Evolutionary conservation across 176 grass and related monocot species (phyloP).

Genomic region (Zea mays): DNA sequence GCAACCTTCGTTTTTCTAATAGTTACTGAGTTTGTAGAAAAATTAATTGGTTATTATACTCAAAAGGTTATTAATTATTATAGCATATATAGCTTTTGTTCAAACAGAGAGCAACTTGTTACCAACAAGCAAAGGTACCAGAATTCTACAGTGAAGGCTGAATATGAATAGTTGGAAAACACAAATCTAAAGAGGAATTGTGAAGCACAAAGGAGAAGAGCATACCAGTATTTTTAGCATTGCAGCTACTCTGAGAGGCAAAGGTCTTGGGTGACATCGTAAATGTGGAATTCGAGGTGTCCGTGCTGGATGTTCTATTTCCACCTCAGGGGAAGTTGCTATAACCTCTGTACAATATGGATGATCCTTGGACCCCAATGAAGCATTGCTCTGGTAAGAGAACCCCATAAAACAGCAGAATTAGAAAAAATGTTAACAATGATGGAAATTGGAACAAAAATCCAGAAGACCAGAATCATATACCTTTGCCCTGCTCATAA

Average conservation of each 20-base stretch:
- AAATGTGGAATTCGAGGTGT: slow-evolving; percentile 58
- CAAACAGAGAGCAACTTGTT: background rate
- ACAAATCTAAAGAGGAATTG: slow-evolving; percentile 24
- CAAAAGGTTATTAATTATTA: background rate
- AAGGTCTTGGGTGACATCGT: slow-evolving; percentile 52
- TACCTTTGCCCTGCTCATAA: slow-evolving; percentile 78
- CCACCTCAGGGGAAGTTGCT: slow-evolving; percentile 59
- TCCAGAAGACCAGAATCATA: slow-evolving; percentile 17
- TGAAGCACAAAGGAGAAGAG: slow-evolving; percentile 27
- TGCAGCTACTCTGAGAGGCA: slow-evolving; percentile 72
- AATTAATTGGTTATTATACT: slow-evolving; percentile 6
- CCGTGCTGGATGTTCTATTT: slow-evolving; percentile 41
- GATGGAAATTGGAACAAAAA: slow-evolving; percentile 21
- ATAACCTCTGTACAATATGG: slow-evolving; percentile 68
- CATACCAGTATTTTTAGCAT: slow-evolving; percentile 97
- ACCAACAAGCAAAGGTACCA: slow-evolving; percentile 19
- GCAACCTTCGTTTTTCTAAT: background rate
- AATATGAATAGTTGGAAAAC: background rate
- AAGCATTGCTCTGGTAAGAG: slow-evolving; percentile 60
- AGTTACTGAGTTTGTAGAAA: slow-evolving; percentile 14
- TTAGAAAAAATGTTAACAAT: slow-evolving; percentile 7
- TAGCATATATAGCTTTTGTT: slow-evolving; percentile 12
- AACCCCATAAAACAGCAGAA: slow-evolving; percentile 28
- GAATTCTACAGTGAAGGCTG: background rate
- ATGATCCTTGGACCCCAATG: slow-evolving; percentile 61